Base-by-base conservation (phyloP, 2,329 filamentous ascomycete species). In the Penicillium sclerotiorum region DNA sequence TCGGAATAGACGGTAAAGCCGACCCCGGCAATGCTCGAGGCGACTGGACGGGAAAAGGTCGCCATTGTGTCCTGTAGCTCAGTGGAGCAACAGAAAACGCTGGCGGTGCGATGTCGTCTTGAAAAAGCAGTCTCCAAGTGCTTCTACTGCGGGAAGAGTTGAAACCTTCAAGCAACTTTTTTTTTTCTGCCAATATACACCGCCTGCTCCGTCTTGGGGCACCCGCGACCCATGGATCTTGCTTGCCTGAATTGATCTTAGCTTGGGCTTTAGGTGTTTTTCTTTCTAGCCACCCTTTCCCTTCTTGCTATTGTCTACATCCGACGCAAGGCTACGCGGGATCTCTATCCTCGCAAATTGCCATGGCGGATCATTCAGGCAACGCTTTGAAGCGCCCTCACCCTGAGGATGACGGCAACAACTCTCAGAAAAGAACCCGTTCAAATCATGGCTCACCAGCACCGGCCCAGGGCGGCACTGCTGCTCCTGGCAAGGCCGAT, bases 1-100 rank as follows among this genome's bases (percentile, higher is more conserved):
- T 86, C 80, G 17, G 88, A 85, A 60, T 97, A 84, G 67, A 95
- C 90, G 38, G 85, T 86, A 72, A 99, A 99, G 69, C 95, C 89
- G 66, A 99, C 90, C 68, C 87, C 87, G 69, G 87, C 83, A 65
- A 99, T 88, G 68, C 86, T 80, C 65, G 91, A 95, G 58, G 88
- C 81, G 56, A 96, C 83, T 37, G 94, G 92, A 67, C 92, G 89
- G 55, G 88, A 64, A 47, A 76, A 74, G 50, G 64, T 74, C 59
- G 73, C 71, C 74, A 77, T 77, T 61, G 57, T 67, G 58, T 53
- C 62, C 64, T 62, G 63, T 57, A 66, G 62, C 65, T 66, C 64
- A 43, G 53, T 53, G 40, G 62, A 65, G 66, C 66, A 57, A 65
- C 66, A 62, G 58, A 65, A 63, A 60, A 69, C 61, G 59, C 63